A percentile compares a stretch with the other conserved stretches of the same genome.
Conservation (phyloP, 2,329 filamentous ascomycete species). For the Sclerotinia minor region DNA sequence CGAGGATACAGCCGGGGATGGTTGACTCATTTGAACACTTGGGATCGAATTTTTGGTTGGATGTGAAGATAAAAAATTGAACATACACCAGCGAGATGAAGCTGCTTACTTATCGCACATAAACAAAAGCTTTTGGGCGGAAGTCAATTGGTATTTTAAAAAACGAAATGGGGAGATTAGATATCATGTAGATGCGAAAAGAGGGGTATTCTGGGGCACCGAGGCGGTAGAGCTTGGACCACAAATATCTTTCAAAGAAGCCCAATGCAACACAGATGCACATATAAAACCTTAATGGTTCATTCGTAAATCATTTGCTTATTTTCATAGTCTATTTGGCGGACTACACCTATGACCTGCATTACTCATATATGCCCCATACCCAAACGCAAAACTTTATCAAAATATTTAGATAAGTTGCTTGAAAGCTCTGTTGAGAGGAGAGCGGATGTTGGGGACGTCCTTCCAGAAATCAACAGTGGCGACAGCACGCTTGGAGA, state of each 20-base stretch:
- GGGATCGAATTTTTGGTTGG: neutral
- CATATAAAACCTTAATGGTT: slow-evolving; percentile 12
- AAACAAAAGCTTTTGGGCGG: slow-evolving; percentile 5
- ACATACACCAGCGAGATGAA: slow-evolving; percentile 9
- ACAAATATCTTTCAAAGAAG: slow-evolving; percentile 6
- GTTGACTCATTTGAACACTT: slow-evolving; percentile 10
- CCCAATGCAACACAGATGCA: slow-evolving; percentile 18
- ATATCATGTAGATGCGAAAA: slow-evolving; percentile 15
- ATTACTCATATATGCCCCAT: slow-evolving; percentile 21
- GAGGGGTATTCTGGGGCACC: neutral
- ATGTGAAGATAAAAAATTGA: neutral
- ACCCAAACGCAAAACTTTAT: slow-evolving; percentile 10
- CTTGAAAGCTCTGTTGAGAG: slow-evolving; percentile 95
- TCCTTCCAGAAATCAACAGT: slow-evolving; percentile 99
- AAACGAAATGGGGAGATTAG: slow-evolving; percentile 6
- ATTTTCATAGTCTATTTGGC: slow-evolving; percentile 25
- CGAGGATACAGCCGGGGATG: slow-evolving; percentile 9
- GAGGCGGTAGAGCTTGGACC: slow-evolving; percentile 12
- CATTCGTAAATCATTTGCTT: slow-evolving; percentile 24
- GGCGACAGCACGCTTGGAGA: slow-evolving; percentile 88
- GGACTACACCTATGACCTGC: slow-evolving; percentile 13
- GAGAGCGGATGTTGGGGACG: slow-evolving; percentile 83
- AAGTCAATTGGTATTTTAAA: slow-evolving; percentile 2
- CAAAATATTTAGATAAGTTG: slow-evolving; percentile 74
- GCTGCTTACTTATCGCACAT: slow-evolving; percentile 12